Base-by-base conservation (phyloP, 2,329 filamentous ascomycete genomes). In the Exutisphaerella laricina region DNA sequence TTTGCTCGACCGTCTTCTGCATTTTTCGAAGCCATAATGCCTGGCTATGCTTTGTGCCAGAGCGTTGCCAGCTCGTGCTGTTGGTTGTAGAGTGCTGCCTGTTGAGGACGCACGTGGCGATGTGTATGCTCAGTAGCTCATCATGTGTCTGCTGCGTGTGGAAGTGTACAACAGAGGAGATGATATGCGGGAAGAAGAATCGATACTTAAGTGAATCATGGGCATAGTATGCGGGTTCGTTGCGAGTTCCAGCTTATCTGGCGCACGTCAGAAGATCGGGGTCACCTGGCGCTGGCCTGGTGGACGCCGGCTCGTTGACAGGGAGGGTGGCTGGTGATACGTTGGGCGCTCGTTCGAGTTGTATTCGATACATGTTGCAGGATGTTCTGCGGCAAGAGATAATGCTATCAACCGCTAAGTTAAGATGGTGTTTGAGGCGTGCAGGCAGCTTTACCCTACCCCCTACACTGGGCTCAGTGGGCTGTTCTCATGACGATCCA, bases 1-100 rank as follows among this genome's bases (percentile, higher is more conserved):
- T 50, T 54, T 30, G 44, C 46, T 36, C 39, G 45, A 2, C 46
- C 53, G 29, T 48, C 39, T 8, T 18, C 28, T 7, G 25, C 16
- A 3, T 17, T 1, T 21, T 5, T 5, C 7, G 17, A n/a, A 3
- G 10, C 7, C 7, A 20, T 22, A 23, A 26, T 26, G 23, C 12
- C 6, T 26, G 23, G 23, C 6, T 26, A 26, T 26, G 6, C 12
- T 7, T 26, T 6, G 12, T 26, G 23, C 12, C 23, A 12, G 23
- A 7, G 23, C 23, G n/a, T n/a, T n/a, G n/a, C n/a, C n/a, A n/a
- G n/a, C n/a, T 26, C 23, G 23, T 26, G 12, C 23, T 26, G 23
- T 26, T 26, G 23, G 23, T 12, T 6, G 23, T 6, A 7, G 23
- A 12, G 6, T 26, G 23, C 6, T 26, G 23, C 23, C 6, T 26